Evolutionary conservation across 768 basidiomycete genomes (phyloP).

Genomic region (Coprinellus aureogranulatus): DNA sequence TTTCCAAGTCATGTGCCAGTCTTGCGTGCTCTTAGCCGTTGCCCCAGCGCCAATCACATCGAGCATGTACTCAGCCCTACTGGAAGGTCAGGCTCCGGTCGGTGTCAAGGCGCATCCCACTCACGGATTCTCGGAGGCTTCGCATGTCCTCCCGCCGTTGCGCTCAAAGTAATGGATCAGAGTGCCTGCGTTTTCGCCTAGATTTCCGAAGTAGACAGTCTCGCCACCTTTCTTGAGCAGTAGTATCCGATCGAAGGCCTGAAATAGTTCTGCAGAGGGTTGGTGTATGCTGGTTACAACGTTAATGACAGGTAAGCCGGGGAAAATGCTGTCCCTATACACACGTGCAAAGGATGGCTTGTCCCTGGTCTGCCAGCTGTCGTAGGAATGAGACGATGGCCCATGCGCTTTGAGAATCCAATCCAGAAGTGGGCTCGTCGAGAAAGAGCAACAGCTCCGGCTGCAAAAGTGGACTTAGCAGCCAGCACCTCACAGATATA

Average conservation of each 20-base stretch:
- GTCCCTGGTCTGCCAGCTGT: conserved; percentile 75
- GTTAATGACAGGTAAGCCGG: background rate
- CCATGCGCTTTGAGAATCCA: conserved; percentile 88
- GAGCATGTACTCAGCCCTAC: conserved; percentile 71
- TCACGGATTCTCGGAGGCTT: conserved; percentile 71
- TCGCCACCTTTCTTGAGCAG: conserved; percentile 78
- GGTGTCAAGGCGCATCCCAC: conserved; percentile 19
- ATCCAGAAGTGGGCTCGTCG: conserved; percentile 87
- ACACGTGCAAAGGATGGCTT: conserved; percentile 85
- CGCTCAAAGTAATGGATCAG: conserved; percentile 73
- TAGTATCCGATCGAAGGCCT: conserved; percentile 71
- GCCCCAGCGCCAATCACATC: conserved; percentile 78
- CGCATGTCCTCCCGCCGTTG: conserved; percentile 64
- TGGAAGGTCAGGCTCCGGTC: conserved; percentile 51
- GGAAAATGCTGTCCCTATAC: conserved; percentile 15
- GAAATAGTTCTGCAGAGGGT: conserved; percentile 80
- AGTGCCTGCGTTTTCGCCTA: conserved; percentile 63
- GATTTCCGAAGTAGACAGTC: conserved; percentile 70
- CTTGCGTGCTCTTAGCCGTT: conserved; percentile 47
- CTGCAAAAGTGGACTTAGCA: too few species aligned
- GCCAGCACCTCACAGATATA: too few species aligned
- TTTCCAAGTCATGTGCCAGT: conserved; percentile 64
- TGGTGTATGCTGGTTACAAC: conserved; percentile 51
- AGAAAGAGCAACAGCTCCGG: conserved; percentile 82
- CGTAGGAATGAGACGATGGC: conserved; percentile 75